phyloP scores from a whole-genome alignment of 2,329 filamentous ascomycete genomes.

The Rhynchosporium secalis region DNA sequence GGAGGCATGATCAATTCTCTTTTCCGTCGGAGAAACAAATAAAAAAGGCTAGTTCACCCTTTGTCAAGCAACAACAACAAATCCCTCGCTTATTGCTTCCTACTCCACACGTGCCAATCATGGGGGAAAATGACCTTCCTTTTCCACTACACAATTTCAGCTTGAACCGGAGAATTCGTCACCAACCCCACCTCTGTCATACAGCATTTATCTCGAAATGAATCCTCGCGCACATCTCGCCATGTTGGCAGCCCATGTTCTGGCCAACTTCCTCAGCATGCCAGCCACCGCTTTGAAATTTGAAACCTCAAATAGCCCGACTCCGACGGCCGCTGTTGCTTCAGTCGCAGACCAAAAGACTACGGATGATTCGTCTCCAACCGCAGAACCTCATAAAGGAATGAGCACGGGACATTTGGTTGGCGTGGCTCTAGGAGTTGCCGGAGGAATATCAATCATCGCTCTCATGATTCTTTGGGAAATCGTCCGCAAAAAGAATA shows the following conservation, averaged over 20 bases:
- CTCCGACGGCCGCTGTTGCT: neutral
- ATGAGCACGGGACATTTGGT: neutral
- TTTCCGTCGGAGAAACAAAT: neutral
- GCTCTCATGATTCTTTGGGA: neutral
- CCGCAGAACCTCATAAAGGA: neutral
- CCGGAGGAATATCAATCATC: neutral
- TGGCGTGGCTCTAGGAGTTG: neutral
- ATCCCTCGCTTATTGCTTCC: conserved; percentile 6
- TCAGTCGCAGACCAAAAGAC: neutral
- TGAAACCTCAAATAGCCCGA: neutral
- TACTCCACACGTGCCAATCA: neutral
- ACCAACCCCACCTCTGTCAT: neutral
- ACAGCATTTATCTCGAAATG: neutral
- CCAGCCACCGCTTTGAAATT: neutral
- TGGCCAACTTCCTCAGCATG: neutral
- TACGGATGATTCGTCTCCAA: neutral
- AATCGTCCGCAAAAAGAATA: neutral
- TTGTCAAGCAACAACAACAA: conserved; percentile 26
- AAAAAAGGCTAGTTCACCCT: neutral
- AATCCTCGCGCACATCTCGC: neutral
- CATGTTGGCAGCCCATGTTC: neutral
- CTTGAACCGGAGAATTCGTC: neutral
- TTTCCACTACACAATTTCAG: neutral
- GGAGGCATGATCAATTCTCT: too few species aligned
- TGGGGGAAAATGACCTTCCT: neutral